phyloP scores from a whole-genome alignment of 495 filamentous ascomycete species.

The Neurospora tetraspora region DNA sequence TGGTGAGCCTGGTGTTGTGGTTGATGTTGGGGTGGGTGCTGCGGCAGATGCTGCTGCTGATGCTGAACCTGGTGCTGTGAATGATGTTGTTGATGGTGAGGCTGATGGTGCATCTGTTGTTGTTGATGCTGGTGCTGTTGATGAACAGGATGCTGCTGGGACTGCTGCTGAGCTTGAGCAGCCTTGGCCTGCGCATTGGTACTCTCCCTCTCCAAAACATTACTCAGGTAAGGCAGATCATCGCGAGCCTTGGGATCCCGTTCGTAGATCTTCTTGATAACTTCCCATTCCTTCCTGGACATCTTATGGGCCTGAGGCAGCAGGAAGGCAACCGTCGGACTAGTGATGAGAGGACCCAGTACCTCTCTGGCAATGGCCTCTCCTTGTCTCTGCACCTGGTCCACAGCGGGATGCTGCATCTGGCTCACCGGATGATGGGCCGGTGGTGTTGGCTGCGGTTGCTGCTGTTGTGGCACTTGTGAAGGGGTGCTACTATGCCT shows the following conservation, averaged over 20 bases:
- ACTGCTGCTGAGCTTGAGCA: slow-evolving; percentile 5
- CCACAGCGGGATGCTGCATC: neutral
- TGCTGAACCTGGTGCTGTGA: slow-evolving; percentile 1
- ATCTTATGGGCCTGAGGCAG: slow-evolving; percentile 55
- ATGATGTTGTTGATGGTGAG: slow-evolving; percentile 1
- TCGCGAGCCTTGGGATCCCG: slow-evolving; percentile 38
- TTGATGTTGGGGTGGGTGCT: neutral
- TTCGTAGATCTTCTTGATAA: slow-evolving; percentile 50
- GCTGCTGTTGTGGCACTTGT: slow-evolving; percentile 15
- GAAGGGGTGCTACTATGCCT: slow-evolving; percentile 22
- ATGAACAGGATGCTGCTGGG: neutral
- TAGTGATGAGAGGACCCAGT: slow-evolving; percentile 46
- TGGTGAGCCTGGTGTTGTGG: neutral
- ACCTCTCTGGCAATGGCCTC: slow-evolving; percentile 45
- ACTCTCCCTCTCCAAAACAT: slow-evolving; percentile 33
- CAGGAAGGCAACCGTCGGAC: slow-evolving; percentile 56
- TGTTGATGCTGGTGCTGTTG: slow-evolving; percentile 1
- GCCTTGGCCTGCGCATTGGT: slow-evolving; percentile 3
- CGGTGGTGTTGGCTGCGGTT: slow-evolving; percentile 15
- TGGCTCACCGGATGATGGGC: slow-evolving; percentile 13
- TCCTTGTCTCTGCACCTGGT: slow-evolving; percentile 26
- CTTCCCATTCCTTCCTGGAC: slow-evolving; percentile 50
- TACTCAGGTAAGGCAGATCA: slow-evolving; percentile 39
- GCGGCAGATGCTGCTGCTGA: neutral
- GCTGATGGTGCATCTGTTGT: slow-evolving; percentile 2